Conservation (phyloP, 495 filamentous ascomycete genomes). For the Aspergillus sparsus region DNA sequence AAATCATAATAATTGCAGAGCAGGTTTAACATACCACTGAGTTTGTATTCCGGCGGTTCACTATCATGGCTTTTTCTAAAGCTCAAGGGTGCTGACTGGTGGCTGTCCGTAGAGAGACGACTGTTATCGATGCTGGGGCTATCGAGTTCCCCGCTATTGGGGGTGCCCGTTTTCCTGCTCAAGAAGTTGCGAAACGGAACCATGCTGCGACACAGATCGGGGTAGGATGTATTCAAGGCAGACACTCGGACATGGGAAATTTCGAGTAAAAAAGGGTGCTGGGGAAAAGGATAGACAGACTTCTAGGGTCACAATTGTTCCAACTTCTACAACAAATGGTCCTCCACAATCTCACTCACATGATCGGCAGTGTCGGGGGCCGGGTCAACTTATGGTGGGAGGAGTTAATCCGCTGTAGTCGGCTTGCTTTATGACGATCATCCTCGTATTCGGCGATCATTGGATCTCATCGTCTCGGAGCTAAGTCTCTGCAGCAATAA, state of each 20-base stretch:
- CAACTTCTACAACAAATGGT: slow-evolving; percentile 16
- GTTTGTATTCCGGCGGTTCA: slow-evolving; percentile 74
- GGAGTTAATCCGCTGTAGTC: slow-evolving; percentile 17
- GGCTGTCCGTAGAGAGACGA: slow-evolving; percentile 46
- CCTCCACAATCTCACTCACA: slow-evolving; percentile 31
- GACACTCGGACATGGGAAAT: neutral
- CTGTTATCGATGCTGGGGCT: slow-evolving; percentile 47
- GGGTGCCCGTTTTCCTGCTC: slow-evolving; percentile 55
- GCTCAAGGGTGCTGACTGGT: slow-evolving; percentile 50
- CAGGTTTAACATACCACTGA: slow-evolving; percentile 66
- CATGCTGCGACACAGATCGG: slow-evolving; percentile 49
- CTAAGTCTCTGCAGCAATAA: slow-evolving; percentile 10
- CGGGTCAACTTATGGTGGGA: slow-evolving; percentile 24
- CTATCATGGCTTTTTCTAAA: slow-evolving; percentile 57
- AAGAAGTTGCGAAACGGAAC: slow-evolving; percentile 76
- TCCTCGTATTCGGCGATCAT: slow-evolving; percentile 1
- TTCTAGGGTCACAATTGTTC: neutral
- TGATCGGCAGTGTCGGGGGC: slow-evolving; percentile 29
- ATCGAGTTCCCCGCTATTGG: slow-evolving; percentile 47
- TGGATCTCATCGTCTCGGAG: neutral
- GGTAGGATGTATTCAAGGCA: neutral
- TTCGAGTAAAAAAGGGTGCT: neutral
- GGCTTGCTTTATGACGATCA: neutral
- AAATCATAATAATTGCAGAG: neutral
- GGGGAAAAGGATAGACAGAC: neutral